Percentiles rank a stretch among this genome's conserved stretches.
These are phyloP conservation scores for Leccinellum albellum DNA, from an alignment of 768 basidiomycete genomes.

Conservation along the genomic window DNA sequence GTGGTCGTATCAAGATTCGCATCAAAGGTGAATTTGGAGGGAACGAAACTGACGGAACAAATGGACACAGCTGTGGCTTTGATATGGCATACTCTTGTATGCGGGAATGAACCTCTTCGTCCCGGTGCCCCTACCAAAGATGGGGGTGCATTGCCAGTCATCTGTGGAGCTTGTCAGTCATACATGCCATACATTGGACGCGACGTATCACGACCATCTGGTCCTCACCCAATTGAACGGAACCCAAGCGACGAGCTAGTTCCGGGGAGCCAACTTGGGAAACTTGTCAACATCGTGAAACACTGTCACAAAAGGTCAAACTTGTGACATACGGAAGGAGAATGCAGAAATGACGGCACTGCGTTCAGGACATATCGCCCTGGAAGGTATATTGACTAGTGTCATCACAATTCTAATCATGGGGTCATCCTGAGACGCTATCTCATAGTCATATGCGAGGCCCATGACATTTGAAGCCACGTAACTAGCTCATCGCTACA, in stretches of 20 bases:
- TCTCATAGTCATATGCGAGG: conserved; percentile 26
- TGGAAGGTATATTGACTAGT: conserved; percentile 19
- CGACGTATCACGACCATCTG: conserved; percentile 15
- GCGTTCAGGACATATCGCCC: conserved; percentile 18
- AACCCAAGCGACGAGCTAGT: conserved; percentile 15
- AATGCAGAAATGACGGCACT: conserved; percentile 19
- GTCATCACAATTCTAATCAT: conserved; percentile 18
- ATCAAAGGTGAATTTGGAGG: neutral
- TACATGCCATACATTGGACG: too few relatives aligned
- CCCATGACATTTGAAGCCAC: conserved; percentile 26
- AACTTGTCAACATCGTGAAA: conserved; percentile 16
- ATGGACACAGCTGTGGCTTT: conserved; percentile 24
- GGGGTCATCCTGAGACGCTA: conserved; percentile 14
- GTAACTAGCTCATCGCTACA: conserved; percentile 8
- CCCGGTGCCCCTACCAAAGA: conserved; percentile 22
- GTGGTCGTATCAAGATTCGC: neutral
- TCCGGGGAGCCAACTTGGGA: conserved; percentile 26
- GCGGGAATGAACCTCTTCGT: conserved; percentile 13
- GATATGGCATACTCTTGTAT: conserved; percentile 24
- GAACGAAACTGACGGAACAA: conserved; percentile 17
- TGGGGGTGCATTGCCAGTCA: conserved; percentile 12
- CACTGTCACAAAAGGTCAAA: neutral
- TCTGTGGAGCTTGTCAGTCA: neutral
- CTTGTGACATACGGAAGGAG: conserved; percentile 17
- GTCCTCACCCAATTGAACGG: conserved; percentile 26